Base-by-base conservation (phyloP, 768 basidiomycete species). In the Tulasnella sp. region DNA sequence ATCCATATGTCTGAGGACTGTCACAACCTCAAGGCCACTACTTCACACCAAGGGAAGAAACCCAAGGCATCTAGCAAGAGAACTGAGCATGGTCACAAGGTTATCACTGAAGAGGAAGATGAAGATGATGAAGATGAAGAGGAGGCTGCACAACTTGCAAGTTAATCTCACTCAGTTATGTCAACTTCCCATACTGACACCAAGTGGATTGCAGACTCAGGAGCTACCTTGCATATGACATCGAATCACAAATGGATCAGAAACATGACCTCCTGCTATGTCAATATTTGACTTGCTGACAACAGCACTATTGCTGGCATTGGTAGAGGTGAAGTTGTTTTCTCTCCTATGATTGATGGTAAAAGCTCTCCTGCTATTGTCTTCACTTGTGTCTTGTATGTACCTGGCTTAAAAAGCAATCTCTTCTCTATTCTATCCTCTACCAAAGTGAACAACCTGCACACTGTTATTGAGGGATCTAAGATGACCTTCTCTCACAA, bases 191-290 rank as follows among this genome's bases (percentile, higher is more conserved):
- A 2, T 9, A 8, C 49, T 51, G n/a, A 51, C 31, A 7, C 29
- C 4, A 7, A 6, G 7, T 51, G 49, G 49, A 51, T 34, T 35
- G 35, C 34, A 34, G 49, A 51, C 35, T 51, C 49, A 14, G 49
- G 49, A 21, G 49, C 49, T 5, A 51, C 49, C 3, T 35, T 15
- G 9, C 49, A 51, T 51, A 51, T 51, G 49, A 51, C 49, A 5
- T 32, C 49, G 4, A 37, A 21, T 15, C 6, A 6, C 1, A 6
- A 37, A 4, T 51, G 49, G 49, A 32, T 51, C 2, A 14, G 35
- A 15, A 51, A 51, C 31, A 8, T 51, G 11, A 1, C 2, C 0
- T 25, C 49, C 2, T 51, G 29, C 8, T 8, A 21, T 8, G 25
- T 51, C 1, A 31, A 29, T 1, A 35, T 51, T 9, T 15, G 19